These are phyloP conservation scores for Erodium texanum DNA, from an alignment of 441 rosid genomes.

Conservation along the genomic window DNA sequence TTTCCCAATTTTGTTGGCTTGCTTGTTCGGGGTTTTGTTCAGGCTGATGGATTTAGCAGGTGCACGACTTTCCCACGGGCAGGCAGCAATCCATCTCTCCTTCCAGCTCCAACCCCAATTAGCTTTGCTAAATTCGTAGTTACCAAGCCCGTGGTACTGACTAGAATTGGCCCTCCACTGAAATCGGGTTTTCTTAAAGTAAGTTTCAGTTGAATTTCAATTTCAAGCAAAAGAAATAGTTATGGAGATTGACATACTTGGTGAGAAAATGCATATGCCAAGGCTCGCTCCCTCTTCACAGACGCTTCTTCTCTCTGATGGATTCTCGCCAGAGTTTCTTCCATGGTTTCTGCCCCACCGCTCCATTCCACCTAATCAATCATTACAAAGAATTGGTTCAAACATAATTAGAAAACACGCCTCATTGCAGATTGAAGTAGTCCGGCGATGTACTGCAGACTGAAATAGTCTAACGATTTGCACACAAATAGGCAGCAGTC, in stretches of 20 bases:
- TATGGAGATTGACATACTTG: conserved; percentile 40
- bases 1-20: conserved; percentile 30
- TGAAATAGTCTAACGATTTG: too few relatives aligned
- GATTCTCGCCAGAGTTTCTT: conserved; percentile 62
- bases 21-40: conserved; percentile 42
- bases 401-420: too few relatives aligned
- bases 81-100: conserved; percentile 82
- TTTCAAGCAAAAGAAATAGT: background rate
- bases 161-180: conserved; percentile 81
- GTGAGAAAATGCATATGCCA: conserved; percentile 95
- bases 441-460: too few relatives aligned
- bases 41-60: conserved; percentile 39
- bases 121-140: conserved; percentile 52
- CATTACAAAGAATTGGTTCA: background rate
- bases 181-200: conserved; percentile 15
- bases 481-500: background rate
- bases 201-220: conserved; percentile 7
- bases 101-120: conserved; percentile 98
- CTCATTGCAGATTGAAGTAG: too few relatives aligned
- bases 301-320: conserved; percentile 84
- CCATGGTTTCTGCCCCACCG: conserved; percentile 69
- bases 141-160: conserved; percentile 34
- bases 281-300: conserved; percentile 70
- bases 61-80: conserved; percentile 83
- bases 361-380: conserved; percentile 76